phyloP scores from a whole-genome alignment of 2,329 filamentous ascomycete genomes.

The Eutypa lata region DNA sequence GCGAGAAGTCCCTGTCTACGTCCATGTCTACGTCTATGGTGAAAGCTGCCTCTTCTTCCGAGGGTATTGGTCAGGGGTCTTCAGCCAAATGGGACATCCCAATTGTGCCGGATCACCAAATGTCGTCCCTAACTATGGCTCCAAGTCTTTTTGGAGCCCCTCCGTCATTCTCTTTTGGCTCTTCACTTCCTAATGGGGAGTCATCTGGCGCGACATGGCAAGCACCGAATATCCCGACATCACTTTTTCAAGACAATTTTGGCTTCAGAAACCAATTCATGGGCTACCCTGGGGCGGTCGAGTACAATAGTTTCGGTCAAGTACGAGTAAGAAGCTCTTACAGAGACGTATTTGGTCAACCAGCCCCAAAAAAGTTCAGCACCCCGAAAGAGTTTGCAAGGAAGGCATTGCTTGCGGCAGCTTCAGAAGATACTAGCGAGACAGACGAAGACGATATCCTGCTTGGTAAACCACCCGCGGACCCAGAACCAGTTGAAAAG shows the following conservation, averaged over 20 bases:
- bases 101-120: conserved; percentile 4
- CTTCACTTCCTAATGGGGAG: conserved; percentile 10
- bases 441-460: conserved; percentile 24
- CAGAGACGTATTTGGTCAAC: conserved; percentile 3
- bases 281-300: conserved; percentile 8
- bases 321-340: conserved; percentile 7
- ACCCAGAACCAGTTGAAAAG: conserved; percentile 3
- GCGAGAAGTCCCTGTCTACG: conserved; percentile 11
- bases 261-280: conserved; percentile 17
- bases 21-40: conserved; percentile 8
- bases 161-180: conserved; percentile 17
- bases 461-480: conserved; percentile 5
- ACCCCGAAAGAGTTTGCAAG: conserved; percentile 14
- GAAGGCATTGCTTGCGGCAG: conserved; percentile 2
- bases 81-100: conserved; percentile 8
- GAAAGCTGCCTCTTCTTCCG: conserved; percentile 3
- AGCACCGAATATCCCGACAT: conserved; percentile 18
- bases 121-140: conserved; percentile 17
- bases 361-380: conserved; percentile 10
- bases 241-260: conserved; percentile 28
- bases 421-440: conserved; percentile 5
- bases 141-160: conserved; percentile 13
- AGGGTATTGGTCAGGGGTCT: conserved; percentile 4
- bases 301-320: conserved; percentile 9
- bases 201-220: conserved; percentile 30